Evolutionary conservation across 176 grass and related monocot genomes (phyloP), one percentile per base, ranked within the genome.

Genomic region (Hsuehochloa calcarea): DNA sequence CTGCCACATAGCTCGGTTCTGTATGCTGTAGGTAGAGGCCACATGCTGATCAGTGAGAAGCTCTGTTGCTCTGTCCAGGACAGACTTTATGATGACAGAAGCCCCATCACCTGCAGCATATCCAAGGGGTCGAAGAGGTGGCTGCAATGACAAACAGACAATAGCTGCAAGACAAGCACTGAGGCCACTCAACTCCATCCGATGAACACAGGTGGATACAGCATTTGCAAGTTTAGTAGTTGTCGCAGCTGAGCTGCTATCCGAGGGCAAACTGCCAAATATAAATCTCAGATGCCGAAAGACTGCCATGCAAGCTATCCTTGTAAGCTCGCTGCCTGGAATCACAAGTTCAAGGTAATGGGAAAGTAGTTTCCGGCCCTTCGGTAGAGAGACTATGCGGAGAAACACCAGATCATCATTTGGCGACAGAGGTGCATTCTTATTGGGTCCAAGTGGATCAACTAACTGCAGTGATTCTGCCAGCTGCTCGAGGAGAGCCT

Each of bases 141-240:
- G 94, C 46, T 97, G 94, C 79, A 88, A 86, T 44, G 85, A 87
- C 8, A 91, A 97, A 75, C 94, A 93, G 19, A 93, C 94, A 79
- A 92, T 78, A 84, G 94, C 94, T 50, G 94, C 94, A 81, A 97
- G 89, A 62, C 94, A 97, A 71, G 94, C 94, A 87, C 91, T 93
- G 58, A 97, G 87, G 35, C 83, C 83, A 56, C 75, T 82, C 83
- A 97, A 84, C 56, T 97, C 91, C 94, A 97, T 92, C 47, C 68
- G 65, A 66, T 22, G n/a, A 68, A 92, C 26, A 74, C 82, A 93
- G 26, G 74, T 63, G 56, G 86, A 88, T 52, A 92, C 79, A 59
- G 85, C 88, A 50, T 59, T 81, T 13, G 87, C 87, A 65, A 97
- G 89, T 72, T 79, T 90, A 44, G 51, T 88, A 2, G 63, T 85